Percentiles rank a stretch among this genome's conserved stretches.
Conservation (phyloP, 1,284 basidiomycete species). For the Fistulina hepatica region DNA sequence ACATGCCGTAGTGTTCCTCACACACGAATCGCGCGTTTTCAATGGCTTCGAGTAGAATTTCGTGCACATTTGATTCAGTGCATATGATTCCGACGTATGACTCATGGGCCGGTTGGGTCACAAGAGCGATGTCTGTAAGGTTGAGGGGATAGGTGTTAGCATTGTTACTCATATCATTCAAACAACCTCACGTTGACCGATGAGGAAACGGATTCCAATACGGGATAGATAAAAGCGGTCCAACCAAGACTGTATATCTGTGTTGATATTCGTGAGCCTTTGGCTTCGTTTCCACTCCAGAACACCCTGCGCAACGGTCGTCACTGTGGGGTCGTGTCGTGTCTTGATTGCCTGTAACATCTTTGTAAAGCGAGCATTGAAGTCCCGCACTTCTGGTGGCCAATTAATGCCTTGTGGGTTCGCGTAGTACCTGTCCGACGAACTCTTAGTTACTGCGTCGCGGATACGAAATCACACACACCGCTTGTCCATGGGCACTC, state of each 20-base stretch:
- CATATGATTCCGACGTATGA: conserved; percentile 99
- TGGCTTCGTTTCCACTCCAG: conserved; percentile 66
- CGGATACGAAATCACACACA: conserved; percentile 21
- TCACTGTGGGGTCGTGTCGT: conserved; percentile 95
- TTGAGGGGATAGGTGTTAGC: conserved; percentile 9
- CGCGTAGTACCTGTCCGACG: conserved; percentile 68
- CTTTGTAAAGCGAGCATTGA: conserved; percentile 88
- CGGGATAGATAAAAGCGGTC: conserved; percentile 97
- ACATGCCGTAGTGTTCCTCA: conserved; percentile 95
- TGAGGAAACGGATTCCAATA: conserved; percentile 93
- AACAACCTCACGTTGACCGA: conserved; percentile 70
- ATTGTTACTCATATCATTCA: background rate
- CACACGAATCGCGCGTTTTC: conserved; percentile 98
- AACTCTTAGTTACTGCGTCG: conserved; percentile 1
- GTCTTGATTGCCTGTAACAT: conserved; percentile 85
- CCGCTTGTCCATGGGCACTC: conserved; percentile 68
- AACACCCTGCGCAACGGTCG: conserved; percentile 89
- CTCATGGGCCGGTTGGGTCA: conserved; percentile 78
- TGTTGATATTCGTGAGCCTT: conserved; percentile 58
- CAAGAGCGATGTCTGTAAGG: conserved; percentile 74
- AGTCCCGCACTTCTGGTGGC: conserved; percentile 91
- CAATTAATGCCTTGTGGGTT: conserved; percentile 59
- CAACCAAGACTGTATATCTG: conserved; percentile 91
- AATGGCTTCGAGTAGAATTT: conserved; percentile 97
- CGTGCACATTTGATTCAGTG: conserved; percentile 90